Base-by-base conservation (phyloP, 371 early-diverging fungal species). In the Fennellomyces sp. region DNA sequence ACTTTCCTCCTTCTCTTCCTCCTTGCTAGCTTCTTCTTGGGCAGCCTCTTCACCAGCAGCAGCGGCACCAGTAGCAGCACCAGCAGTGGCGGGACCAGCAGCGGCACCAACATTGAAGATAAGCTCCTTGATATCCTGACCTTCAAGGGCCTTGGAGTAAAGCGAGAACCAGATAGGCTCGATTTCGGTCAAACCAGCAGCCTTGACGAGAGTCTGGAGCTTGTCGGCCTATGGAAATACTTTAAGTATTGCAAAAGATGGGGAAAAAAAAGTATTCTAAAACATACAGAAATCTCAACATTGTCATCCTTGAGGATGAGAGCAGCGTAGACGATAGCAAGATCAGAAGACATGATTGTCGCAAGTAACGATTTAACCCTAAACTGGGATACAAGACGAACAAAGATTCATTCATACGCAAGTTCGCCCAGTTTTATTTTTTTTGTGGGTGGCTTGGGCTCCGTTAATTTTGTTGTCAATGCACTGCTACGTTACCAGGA, bases 261-360 rank as follows among this genome's bases (percentile, higher is more conserved):
- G n/a, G n/a, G n/a, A n/a, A n/a, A n/a, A n/a, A n/a, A n/a, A n/a
- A n/a, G n/a, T n/a, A n/a, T n/a, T n/a, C n/a, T n/a, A n/a, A 38
- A 28, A 61, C 92, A 83, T 88, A 94, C 96, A 62, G 97, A 92
- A 89, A 97, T 90, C 68, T 93, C 97, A 77, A 95, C 82, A 73
- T 91, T 90, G 81, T 95, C 98, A 84, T 97, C 98, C 82, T 93
- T 87, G 72, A 98, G 95, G 91, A 97, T 96, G 80, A 97, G 93
- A 54, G 98, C 90, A 65, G 98, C 96, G 92, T 97, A 97, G 68
- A 90, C 92, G 81, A 94, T 86, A 78, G 97, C 97, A 69, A 89
- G 87, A 87, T 97, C 96, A 73, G 88, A 72, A 76, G 81, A 81
- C 81, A 81, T 81, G 73, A 66, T 80, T 45, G 45, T 45, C 45